Evolutionary conservation across 129 eudicot genomes (phyloP), one percentile per base, ranked within the genome.

Genomic region (Erigeron canadensis): DNA sequence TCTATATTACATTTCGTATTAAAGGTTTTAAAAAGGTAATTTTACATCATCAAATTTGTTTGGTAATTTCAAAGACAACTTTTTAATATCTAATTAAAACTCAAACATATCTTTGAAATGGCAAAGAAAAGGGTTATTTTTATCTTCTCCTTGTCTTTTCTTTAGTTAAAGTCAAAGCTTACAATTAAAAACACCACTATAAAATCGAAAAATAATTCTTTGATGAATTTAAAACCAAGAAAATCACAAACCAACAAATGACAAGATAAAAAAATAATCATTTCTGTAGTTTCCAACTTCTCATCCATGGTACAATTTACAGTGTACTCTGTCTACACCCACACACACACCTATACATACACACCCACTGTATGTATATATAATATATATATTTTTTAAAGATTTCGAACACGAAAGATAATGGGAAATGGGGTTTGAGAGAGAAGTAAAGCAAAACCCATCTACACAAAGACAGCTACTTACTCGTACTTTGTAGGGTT

Each of bases 391-490:
- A 34, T 69, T 15, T 59, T 60, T 47, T 47, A 69, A 48, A 43
- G 70, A 67, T 71, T 74, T 45, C 66, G 65, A 77, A 48, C 71
- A 77, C 70, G 81, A 62, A 70, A 77, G 80, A 77, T 63, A 67
- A 76, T 79, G 82, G 81, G 70, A 56, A 67, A 76, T 79, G 82
- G 81, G 70, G 65, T 77, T 67, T 83, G 74, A 73, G 79, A 69
- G 79, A 83, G 77, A 62, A 85, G 84, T 81, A 87, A 81, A 90
- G 91, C 91, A 63, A 76, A 76, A 68, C 50, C 79, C 77, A 78
- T 83, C 77, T 44, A 75, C 73, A 62, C 4, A 34, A 69, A 62
- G 69, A 16, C 76, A 70, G 81, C 75, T 53, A 77, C 22, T 42
- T 60, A 34, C 28, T 7, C 13, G 34, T 76, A 61, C 62, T 47